Base-by-base conservation (phyloP, 495 filamentous ascomycete genomes). In the Xylaria acuta region DNA sequence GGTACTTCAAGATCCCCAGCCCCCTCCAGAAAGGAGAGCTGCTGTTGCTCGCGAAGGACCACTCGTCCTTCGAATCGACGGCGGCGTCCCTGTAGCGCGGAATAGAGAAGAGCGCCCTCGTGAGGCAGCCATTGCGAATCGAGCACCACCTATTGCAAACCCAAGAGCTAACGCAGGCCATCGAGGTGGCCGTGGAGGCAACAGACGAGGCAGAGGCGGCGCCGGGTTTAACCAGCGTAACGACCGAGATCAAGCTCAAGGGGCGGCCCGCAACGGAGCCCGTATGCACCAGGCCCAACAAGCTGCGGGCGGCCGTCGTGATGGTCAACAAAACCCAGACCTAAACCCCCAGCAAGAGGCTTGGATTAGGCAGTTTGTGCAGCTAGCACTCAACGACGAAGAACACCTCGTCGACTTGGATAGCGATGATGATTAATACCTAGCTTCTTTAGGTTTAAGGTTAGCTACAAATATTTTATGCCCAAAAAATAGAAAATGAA, bases 291-390 rank as follows among this genome's bases (percentile, higher is more conserved):
- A 38, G 25, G 64, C 32, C 30, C 71, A 51, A 38, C 62, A 45
- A 64, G 67, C 43, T 34, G 51, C 47, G 30, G 68, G 34, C 16
- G 53, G 6, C 25, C 64, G 58, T 25, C 45, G 27, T 14, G 51
- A 72, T 49, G 32, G 30, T 16, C 51, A 54, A 67, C 36, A 25
- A 25, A 51, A 64, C 32, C 67, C 67, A 51, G 68, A 68, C 8
- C 72, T 84, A 43, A 78, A 83, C 49, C 76, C 79, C 30, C 77
- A 71, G 27, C 78, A 87, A 25, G 81, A 80, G 65, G 84, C 80
- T 14, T 89, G 87, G 87, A 72, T 89, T 43, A 80, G 85, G 60
- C 81, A 82, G 71, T 89, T 89, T 77, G 86, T 89, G 14, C 81
- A 80, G 75, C 80, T 85, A 64, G 87, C 86, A 25, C 77, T 88